Percentiles rank a stretch among this genome's conserved stretches.
Conservation (phyloP, 2,329 filamentous ascomycete genomes). For the Beauveria bassiana region DNA sequence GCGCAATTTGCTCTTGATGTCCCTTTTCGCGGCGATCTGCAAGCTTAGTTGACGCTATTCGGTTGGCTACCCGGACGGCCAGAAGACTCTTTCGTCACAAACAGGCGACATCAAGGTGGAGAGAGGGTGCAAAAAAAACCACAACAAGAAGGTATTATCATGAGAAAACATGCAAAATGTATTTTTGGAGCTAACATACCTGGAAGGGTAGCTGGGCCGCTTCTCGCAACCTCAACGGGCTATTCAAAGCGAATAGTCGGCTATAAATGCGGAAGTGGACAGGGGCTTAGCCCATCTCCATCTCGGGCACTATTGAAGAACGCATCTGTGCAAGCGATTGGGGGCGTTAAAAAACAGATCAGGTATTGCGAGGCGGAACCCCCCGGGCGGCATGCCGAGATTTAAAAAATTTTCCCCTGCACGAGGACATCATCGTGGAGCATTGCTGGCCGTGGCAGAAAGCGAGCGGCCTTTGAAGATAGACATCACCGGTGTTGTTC, state of each 20-base stretch:
- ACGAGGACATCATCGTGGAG: not conserved
- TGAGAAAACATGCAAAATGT: not conserved
- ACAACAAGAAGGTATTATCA: no score
- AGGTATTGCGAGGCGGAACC: not conserved
- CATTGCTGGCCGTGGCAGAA: not conserved
- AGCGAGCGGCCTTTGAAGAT: not conserved
- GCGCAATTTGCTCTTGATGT: not conserved
- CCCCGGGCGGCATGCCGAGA: not conserved
- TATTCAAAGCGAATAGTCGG: not conserved
- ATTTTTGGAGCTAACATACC: not conserved
- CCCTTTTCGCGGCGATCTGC: conserved; percentile 1
- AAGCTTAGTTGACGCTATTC: not conserved
- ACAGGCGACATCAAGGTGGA: not conserved
- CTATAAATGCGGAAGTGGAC: not conserved
- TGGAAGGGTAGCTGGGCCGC: not conserved
- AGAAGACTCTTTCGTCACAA: not conserved
- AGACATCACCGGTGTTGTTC: not conserved
- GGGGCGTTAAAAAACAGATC: conserved; percentile 3
- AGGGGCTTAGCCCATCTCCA: not conserved
- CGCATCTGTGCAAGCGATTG: not conserved
- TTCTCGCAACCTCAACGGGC: not conserved
- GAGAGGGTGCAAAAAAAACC: not conserved
- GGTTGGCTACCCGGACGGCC: not conserved
- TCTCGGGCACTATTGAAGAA: not conserved
- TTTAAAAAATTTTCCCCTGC: not conserved